Percentiles rank a stretch among this genome's conserved stretches.
Conservation (phyloP, 495 filamentous ascomycete genomes). For the Xylaria scruposa region DNA sequence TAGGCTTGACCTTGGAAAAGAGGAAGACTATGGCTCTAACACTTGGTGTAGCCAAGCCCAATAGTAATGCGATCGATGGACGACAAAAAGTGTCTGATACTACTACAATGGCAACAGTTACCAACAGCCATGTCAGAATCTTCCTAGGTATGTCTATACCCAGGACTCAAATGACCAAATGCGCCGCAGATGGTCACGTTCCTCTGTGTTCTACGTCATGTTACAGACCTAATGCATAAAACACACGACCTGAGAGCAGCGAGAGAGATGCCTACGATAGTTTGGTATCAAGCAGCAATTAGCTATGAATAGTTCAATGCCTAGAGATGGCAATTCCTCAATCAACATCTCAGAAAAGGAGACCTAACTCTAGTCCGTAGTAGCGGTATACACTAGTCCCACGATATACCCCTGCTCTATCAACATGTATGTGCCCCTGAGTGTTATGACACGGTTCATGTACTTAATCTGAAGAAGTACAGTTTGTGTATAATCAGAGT, state of each 20-base stretch:
- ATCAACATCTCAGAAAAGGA: not conserved
- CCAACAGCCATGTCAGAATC: not conserved
- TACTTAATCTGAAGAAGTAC: not conserved
- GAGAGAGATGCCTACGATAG: not conserved
- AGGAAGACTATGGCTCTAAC: not conserved
- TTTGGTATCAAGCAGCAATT: not conserved
- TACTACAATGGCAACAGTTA: not conserved
- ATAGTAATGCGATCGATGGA: not conserved
- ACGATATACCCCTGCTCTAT: not conserved
- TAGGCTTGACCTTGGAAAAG: not conserved
- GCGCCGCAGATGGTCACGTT: not conserved
- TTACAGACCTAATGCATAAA: not conserved
- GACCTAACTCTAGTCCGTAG: not conserved
- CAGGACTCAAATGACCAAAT: no score
- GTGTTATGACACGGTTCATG: not conserved
- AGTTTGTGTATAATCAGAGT: no score
- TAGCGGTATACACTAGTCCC: not conserved
- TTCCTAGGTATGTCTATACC: no score
- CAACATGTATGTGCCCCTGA: not conserved
- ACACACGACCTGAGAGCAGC: not conserved
- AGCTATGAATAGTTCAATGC: not conserved
- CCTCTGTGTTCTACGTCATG: not conserved
- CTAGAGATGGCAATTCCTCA: not conserved
- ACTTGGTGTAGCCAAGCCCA: no score
- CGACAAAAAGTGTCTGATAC: not conserved